Conservation (phyloP, 306 rosid species). For the Oxytropis ochrocephala region DNA sequence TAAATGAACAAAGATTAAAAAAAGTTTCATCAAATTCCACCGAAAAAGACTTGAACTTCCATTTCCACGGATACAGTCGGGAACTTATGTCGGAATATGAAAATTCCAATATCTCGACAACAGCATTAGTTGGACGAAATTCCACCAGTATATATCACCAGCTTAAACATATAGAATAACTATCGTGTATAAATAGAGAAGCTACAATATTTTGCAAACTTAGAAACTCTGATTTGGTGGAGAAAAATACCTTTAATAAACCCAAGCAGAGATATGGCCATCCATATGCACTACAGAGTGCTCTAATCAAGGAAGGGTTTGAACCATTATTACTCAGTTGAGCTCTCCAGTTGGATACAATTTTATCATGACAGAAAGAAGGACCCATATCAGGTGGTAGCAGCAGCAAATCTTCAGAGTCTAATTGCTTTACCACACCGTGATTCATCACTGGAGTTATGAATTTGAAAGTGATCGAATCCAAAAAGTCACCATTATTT, state of each 20-base stretch:
- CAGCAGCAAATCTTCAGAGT: constrained; percentile 63
- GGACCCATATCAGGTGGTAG: constrained; percentile 72
- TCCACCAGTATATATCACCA: neutral
- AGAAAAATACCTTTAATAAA: constrained; percentile 61
- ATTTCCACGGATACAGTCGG: neutral
- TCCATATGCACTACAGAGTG: constrained; percentile 81
- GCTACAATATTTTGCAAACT: neutral
- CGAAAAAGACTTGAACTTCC: neutral
- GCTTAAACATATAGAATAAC: neutral
- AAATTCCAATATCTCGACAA: neutral
- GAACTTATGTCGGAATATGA: neutral
- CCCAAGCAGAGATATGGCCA: constrained; percentile 86
- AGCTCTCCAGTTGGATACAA: constrained; percentile 59
- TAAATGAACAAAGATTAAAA: neutral
- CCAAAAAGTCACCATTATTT: constrained; percentile 41
- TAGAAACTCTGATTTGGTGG: neutral
- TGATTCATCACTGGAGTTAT: constrained; percentile 65
- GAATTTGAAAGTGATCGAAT: constrained; percentile 66
- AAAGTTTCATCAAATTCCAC: neutral
- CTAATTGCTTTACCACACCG: constrained; percentile 74
- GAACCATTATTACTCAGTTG: constrained; percentile 40
- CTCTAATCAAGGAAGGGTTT: constrained; percentile 66
- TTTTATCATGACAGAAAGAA: constrained; percentile 53
- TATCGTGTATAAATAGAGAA: neutral
- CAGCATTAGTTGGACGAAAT: neutral